These are phyloP conservation scores for Jasminum sambac DNA, from an alignment of 257 asterid species.

Conservation along the genomic window DNA sequence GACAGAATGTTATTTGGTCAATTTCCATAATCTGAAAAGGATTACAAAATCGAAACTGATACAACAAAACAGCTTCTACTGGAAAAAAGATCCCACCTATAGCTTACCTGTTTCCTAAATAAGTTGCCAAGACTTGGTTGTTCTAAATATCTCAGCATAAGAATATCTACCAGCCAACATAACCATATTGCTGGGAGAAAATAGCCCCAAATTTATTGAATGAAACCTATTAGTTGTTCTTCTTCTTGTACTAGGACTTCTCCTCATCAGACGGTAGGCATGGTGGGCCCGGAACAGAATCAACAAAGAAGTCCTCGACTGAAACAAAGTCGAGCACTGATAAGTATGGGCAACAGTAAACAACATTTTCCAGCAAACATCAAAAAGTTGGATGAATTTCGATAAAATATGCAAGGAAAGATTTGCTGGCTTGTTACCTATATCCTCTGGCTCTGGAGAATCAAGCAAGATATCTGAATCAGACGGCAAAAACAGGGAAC, in stretches of 20 bases:
- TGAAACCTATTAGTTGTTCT: constrained; percentile 1
- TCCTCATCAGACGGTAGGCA: constrained; percentile 84
- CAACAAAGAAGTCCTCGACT: constrained; percentile 96
- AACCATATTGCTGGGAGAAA: not conserved
- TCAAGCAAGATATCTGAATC: constrained; percentile 92
- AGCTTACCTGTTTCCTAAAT: constrained; percentile 1
- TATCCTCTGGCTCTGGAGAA: constrained; percentile 87
- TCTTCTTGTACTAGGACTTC: constrained; percentile 55
- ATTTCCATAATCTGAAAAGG: constrained; percentile 28
- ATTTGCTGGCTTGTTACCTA: constrained; percentile 46
- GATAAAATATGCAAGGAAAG: constrained; percentile 1
- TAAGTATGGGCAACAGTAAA: constrained; percentile 5
- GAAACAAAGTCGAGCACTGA: constrained; percentile 30
- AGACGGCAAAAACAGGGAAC: constrained; percentile 91
- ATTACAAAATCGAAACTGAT: constrained; percentile 14
- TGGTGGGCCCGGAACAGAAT: constrained; percentile 66
- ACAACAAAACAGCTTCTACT: constrained; percentile 24
- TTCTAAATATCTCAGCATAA: not conserved
- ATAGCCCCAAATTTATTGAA: not conserved
- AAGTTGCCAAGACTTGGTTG: not conserved
- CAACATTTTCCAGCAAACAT: not conserved
- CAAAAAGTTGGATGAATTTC: not conserved
- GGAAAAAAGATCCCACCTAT: constrained; percentile 27
- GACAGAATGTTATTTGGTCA: no score
- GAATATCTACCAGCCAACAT: not conserved